These are phyloP conservation scores for Capsicum rhomboideum DNA, from an alignment of 257 asterid genomes.

Conservation along the genomic window DNA sequence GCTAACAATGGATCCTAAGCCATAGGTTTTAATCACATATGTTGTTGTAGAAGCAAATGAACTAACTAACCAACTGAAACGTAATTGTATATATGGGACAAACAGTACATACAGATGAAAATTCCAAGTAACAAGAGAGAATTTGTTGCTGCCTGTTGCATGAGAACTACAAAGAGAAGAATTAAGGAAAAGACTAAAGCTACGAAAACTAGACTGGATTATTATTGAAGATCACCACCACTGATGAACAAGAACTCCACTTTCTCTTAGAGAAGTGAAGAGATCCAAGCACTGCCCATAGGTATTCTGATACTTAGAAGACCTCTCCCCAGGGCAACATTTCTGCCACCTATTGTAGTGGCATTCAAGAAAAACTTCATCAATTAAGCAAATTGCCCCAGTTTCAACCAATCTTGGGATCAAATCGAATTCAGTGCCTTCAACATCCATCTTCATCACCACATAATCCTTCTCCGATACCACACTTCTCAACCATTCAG, in stretches of 20 bases:
- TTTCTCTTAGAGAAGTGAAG: conserved; percentile 64
- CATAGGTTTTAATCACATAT: neutral
- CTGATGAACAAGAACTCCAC: conserved; percentile 95
- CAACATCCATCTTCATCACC: conserved; percentile 98
- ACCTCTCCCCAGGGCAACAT: conserved; percentile 94
- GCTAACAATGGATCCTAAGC: too few relatives aligned
- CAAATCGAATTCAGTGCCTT: conserved; percentile 93
- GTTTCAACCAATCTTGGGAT: conserved; percentile 79
- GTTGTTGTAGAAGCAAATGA: neutral
- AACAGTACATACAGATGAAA: neutral
- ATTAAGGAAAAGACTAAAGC: neutral
- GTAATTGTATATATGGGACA: neutral
- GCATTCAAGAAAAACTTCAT: conserved; percentile 91
- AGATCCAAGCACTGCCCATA: conserved; percentile 80
- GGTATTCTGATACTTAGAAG: conserved; percentile 63
- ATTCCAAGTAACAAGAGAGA: neutral
- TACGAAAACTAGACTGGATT: neutral
- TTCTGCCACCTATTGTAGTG: conserved; percentile 97
- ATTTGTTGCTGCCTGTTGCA: neutral
- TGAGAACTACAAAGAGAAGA: neutral
- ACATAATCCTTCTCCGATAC: conserved; percentile 71
- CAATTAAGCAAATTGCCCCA: conserved; percentile 83
- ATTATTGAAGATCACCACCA: conserved; percentile 69
- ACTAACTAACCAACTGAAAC: neutral
- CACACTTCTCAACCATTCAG: conserved; percentile 74